Percentiles rank a stretch among this genome's conserved stretches.
phyloP scores from a whole-genome alignment of 768 basidiomycete genomes.

The Cytidiella melzeri region DNA sequence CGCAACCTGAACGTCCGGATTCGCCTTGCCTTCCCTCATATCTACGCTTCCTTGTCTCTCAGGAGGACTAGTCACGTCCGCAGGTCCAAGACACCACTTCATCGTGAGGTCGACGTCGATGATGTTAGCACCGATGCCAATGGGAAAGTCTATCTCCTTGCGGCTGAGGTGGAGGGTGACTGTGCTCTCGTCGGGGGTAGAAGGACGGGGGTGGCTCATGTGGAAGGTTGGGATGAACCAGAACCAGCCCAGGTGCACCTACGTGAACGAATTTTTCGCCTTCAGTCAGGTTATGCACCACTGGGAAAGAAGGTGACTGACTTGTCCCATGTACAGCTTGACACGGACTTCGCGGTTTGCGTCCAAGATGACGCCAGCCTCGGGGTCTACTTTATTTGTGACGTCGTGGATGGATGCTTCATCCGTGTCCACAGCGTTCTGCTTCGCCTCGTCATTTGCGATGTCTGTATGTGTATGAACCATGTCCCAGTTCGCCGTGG shows the following conservation, averaged over 20 bases:
- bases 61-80: slow-evolving; percentile 22
- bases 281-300: neutral
- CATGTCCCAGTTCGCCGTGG: slow-evolving; percentile 39
- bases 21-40: slow-evolving; percentile 21
- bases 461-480: too few relatives aligned
- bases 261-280: neutral
- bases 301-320: slow-evolving; percentile 20
- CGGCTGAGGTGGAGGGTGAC: slow-evolving; percentile 39
- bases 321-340: slow-evolving; percentile 71
- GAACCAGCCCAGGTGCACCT: slow-evolving; percentile 79
- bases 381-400: slow-evolving; percentile 24
- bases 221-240: slow-evolving; percentile 88
- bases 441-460: too few relatives aligned
- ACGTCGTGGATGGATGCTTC: slow-evolving; percentile 39
- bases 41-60: slow-evolving; percentile 19
- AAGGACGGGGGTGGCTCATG: slow-evolving; percentile 42
- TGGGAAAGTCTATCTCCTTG: slow-evolving; percentile 71
- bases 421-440: slow-evolving; percentile 34
- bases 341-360: slow-evolving; percentile 61
- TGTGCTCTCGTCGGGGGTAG: slow-evolving; percentile 22
- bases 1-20: slow-evolving; percentile 27
- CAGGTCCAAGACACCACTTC: slow-evolving; percentile 27
- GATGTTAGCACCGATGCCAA: slow-evolving; percentile 64
- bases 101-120: slow-evolving; percentile 62
- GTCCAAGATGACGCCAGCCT: slow-evolving; percentile 51